These are phyloP conservation scores for Rhizopogon sp. DNA, from an alignment of 768 basidiomycete genomes.

Conservation along the genomic window DNA sequence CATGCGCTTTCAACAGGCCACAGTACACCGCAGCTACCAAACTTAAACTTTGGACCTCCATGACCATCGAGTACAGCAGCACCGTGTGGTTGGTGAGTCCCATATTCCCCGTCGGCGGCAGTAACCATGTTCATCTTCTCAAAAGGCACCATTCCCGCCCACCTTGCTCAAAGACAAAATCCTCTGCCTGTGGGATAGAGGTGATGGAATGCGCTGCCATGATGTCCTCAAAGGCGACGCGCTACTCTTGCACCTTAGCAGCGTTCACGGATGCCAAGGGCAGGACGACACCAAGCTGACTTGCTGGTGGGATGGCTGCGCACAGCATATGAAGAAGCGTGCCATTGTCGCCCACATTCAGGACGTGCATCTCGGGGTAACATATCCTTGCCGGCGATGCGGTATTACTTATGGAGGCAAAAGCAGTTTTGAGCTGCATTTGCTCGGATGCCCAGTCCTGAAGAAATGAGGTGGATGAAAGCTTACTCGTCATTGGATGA, in stretches of 20 bases:
- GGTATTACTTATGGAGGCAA: neutral
- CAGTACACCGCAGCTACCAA: neutral
- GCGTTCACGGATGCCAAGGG: neutral
- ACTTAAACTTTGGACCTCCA: neutral
- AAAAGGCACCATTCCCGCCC: neutral
- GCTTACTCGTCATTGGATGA: neutral
- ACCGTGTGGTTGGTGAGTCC: neutral
- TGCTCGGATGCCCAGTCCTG: neutral
- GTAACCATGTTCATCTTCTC: neutral
- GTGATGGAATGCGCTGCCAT: neutral
- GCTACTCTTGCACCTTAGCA: neutral
- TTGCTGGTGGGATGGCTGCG: neutral
- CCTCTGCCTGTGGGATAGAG: neutral
- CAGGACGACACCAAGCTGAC: neutral
- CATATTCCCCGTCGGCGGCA: neutral
- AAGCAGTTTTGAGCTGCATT: neutral
- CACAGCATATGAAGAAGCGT: neutral
- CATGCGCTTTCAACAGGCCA: neutral
- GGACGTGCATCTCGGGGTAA: neutral
- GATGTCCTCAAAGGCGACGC: neutral
- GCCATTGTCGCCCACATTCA: neutral
- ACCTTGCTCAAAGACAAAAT: neutral
- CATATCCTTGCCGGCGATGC: neutral
- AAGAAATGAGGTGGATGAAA: neutral
- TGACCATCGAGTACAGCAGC: neutral